A percentile compares a stretch with the other conserved stretches of the same genome.
These are phyloP conservation scores for Blastocladiella britannica DNA, from an alignment of 192 early-diverging fungal species.

Conservation along the genomic window DNA sequence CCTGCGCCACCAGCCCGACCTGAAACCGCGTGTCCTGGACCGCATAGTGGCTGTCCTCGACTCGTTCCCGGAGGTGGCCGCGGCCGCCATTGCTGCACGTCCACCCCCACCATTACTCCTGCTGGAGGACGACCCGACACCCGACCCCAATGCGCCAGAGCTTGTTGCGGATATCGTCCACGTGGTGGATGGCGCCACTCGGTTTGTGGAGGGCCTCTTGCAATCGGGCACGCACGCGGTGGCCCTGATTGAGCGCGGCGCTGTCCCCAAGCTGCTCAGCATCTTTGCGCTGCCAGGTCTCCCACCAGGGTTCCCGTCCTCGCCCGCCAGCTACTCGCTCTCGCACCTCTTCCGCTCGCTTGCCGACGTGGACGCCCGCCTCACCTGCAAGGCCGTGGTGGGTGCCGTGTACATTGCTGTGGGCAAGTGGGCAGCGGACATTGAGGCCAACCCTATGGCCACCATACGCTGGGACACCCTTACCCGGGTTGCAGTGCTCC, in stretches of 20 bases:
- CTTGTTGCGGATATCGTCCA: constrained; percentile 12
- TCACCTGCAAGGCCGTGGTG: constrained; percentile 30
- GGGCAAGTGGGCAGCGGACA: too few relatives aligned
- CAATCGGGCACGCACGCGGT: constrained; percentile 50
- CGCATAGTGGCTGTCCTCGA: constrained; percentile 48
- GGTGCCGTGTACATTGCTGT: too few relatives aligned
- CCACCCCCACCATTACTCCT: constrained; percentile 29
- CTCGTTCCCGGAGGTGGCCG: constrained; percentile 37
- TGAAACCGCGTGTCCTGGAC: constrained; percentile 51
- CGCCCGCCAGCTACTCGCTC: constrained; percentile 39
- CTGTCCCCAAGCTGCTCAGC: constrained; percentile 35
- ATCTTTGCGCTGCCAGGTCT: constrained; percentile 42
- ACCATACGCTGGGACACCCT: too few relatives aligned
- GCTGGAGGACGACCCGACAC: constrained; percentile 14
- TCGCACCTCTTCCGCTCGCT: constrained; percentile 47
- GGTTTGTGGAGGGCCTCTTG: constrained; percentile 71
- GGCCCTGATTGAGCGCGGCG: constrained; percentile 44
- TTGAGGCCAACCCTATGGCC: too few relatives aligned
- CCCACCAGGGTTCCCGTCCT: constrained; percentile 50
- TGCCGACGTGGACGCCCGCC: constrained; percentile 35
- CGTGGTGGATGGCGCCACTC: constrained; percentile 13
- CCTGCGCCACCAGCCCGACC: constrained; percentile 76
- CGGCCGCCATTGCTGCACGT: constrained; percentile 15
- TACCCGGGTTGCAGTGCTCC: too few relatives aligned
- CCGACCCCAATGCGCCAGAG: constrained; percentile 9